These are phyloP conservation scores for Macrocystidia cucumis DNA, from an alignment of 1,284 basidiomycete genomes.

Conservation along the genomic window DNA sequence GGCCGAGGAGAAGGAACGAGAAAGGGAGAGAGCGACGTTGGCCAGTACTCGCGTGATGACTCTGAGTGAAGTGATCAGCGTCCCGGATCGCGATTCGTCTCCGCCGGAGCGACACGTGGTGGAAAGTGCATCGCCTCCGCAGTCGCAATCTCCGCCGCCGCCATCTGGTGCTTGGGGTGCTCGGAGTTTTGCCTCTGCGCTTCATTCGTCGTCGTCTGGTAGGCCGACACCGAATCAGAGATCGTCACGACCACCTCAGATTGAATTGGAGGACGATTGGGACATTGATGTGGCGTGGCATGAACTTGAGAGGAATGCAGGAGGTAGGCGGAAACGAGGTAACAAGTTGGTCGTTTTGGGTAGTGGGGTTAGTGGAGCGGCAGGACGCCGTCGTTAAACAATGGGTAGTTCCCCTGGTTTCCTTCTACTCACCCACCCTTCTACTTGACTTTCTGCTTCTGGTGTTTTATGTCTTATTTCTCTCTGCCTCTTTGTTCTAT, in stretches of 20 bases:
- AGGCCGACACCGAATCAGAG: conserved; percentile 10
- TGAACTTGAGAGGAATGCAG: conserved; percentile 59
- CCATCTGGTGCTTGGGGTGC: conserved; percentile 64
- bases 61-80: too few species aligned
- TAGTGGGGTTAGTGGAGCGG: conserved; percentile 43
- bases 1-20: conserved; percentile 77
- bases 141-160: conserved; percentile 10
- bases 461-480: too few species aligned
- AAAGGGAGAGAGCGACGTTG: conserved; percentile 26
- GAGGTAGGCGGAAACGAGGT: conserved; percentile 53
- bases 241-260: conserved; percentile 16
- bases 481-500: neutral
- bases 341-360: conserved; percentile 68
- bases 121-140: too few species aligned
- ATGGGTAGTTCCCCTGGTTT: too few species aligned
- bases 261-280: conserved; percentile 54
- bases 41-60: conserved; percentile 8
- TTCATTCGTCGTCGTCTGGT: conserved; percentile 36
- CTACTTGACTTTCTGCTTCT: too few species aligned
- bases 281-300: conserved; percentile 78
- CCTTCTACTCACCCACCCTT: too few species aligned
- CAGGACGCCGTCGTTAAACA: conserved; percentile 32
- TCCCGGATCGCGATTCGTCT: too few species aligned
- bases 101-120: too few species aligned
- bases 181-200: conserved; percentile 71